Base-by-base conservation (phyloP, 169 alveolate species). In the Plasmodium reichenowi region DNA sequence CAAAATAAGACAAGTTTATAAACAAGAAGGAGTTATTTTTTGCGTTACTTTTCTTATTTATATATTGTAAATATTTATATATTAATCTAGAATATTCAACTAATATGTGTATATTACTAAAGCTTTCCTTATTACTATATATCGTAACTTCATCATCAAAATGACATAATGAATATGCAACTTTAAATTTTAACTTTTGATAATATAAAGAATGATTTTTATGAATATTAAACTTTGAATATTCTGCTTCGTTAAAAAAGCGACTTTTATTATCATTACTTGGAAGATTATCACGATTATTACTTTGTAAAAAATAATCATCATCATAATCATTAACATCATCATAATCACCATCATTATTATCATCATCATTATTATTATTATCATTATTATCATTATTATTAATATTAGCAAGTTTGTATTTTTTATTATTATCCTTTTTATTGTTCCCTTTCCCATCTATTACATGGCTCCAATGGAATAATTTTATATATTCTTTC, bases 51-150 rank as follows among this genome's bases (percentile, higher is more conserved):
- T 32, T 85, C 20, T 63, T 62, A 58, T 85, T 85, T 60, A 58
- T 29, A 63, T 71, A 70, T 5, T 38, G 6, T 54, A 85, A 48
- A 68, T 6, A 17, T 85, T 59, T 54, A 52, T 60, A 85, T 8
- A 85, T 32, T 4, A 72, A 0, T 70, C 50, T 63, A 6, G 62
- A 85, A 20, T 71, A 85, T 1, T 85, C 85, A n/a, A 71, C 12
- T 10, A 85, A 17, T 3, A 85, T 54, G n/a, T 56, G 58, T 1
- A 85, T 47, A 58, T 85, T 85, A 50, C 47, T 70, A 63, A 48
- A 48, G 9, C 32, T 50, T 50, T 85, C 72, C 7, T 85, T 26
- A 12, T 50, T 15, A 10, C 10, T 47, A 32, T 71, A 70, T 3
- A 71, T 48, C 0, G 52, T 5, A 47, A 83, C 32, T 3, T 50